phyloP scores from a whole-genome alignment of 768 basidiomycete genomes.

The Rhodocollybia butyracea region DNA sequence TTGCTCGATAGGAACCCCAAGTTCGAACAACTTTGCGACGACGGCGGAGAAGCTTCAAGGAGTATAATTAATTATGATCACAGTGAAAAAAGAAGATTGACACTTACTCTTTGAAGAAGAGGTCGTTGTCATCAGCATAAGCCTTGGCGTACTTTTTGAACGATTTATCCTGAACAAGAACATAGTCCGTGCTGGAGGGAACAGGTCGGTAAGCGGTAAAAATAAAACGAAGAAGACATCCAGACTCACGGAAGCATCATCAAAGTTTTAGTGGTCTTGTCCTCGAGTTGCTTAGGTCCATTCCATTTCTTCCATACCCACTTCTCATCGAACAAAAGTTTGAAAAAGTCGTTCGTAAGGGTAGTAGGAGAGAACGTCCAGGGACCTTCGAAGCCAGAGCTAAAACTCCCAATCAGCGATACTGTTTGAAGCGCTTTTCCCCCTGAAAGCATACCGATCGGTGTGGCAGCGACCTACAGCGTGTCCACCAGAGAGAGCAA shows the following conservation, averaged over 20 bases:
- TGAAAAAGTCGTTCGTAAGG: slow-evolving; percentile 83
- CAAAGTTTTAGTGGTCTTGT: slow-evolving; percentile 81
- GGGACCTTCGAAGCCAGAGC: slow-evolving; percentile 85
- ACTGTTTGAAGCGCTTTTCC: not conserved
- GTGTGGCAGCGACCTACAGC: slow-evolving; percentile 94
- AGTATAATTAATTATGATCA: slow-evolving; percentile 8
- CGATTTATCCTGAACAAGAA: slow-evolving; percentile 82
- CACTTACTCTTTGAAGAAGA: slow-evolving; percentile 93
- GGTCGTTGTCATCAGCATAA: slow-evolving; percentile 80
- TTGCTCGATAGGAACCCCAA: slow-evolving; percentile 86
- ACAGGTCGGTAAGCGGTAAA: not conserved
- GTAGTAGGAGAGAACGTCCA: slow-evolving; percentile 95
- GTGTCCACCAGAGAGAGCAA: slow-evolving; percentile 91
- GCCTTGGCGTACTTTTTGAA: slow-evolving; percentile 88
- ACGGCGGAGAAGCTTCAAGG: slow-evolving; percentile 72
- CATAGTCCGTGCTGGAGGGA: slow-evolving; percentile 72
- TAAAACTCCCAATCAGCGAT: slow-evolving; percentile 12
- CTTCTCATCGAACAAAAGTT: slow-evolving; percentile 84
- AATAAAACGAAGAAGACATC: not conserved
- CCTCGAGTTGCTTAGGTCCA: slow-evolving; percentile 91
- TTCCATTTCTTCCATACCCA: slow-evolving; percentile 96
- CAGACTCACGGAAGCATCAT: slow-evolving; percentile 92
- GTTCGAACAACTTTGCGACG: slow-evolving; percentile 80
- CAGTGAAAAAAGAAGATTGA: not conserved
- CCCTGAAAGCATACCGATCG: slow-evolving; percentile 48